Evolutionary conservation across 495 filamentous ascomycete genomes (phyloP).

Genomic region (Talaromyces stipitatus): DNA sequence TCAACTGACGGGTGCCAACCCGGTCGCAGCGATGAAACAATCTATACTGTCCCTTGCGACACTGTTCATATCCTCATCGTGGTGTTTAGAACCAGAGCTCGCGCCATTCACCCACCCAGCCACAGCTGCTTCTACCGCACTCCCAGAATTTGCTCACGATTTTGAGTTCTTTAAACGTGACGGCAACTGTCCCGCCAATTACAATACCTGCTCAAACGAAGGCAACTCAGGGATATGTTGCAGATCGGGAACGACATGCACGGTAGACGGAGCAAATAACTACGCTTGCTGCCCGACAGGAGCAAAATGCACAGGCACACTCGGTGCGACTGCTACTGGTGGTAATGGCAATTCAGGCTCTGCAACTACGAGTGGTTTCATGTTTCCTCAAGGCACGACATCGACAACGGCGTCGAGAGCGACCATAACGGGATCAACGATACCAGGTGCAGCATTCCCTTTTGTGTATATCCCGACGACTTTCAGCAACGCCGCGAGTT

Average conservation of each 20-base stretch:
- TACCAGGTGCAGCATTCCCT: conserved; percentile 43
- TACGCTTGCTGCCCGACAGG: conserved; percentile 60
- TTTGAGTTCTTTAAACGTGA: conserved; percentile 23
- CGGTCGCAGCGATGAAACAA: conserved; percentile 1
- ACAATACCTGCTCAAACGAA: conserved; percentile 42
- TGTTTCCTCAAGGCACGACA: conserved; percentile 28
- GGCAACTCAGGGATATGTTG: conserved; percentile 51
- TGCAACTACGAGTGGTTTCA: conserved; percentile 24
- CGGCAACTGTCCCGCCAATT: conserved; percentile 44
- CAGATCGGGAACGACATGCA: conserved; percentile 42
- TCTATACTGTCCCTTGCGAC: background rate
- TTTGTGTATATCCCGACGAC: conserved; percentile 61
- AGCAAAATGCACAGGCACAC: conserved; percentile 54
- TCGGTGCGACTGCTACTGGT: conserved; percentile 27
- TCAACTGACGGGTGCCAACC: conserved; percentile 1
- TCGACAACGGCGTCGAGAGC: conserved; percentile 18
- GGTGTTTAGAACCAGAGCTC: background rate
- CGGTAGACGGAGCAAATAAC: conserved; percentile 48
- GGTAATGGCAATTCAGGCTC: conserved; percentile 8
- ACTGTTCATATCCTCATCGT: background rate
- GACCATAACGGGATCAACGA: conserved; percentile 36
- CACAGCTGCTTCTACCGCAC: background rate
- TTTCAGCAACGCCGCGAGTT: conserved; percentile 54
- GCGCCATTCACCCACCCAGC: conserved; percentile 3
- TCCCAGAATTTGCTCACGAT: background rate